Base-by-base conservation (phyloP, 805 yeast species). In the Lipomyces kockii region DNA sequence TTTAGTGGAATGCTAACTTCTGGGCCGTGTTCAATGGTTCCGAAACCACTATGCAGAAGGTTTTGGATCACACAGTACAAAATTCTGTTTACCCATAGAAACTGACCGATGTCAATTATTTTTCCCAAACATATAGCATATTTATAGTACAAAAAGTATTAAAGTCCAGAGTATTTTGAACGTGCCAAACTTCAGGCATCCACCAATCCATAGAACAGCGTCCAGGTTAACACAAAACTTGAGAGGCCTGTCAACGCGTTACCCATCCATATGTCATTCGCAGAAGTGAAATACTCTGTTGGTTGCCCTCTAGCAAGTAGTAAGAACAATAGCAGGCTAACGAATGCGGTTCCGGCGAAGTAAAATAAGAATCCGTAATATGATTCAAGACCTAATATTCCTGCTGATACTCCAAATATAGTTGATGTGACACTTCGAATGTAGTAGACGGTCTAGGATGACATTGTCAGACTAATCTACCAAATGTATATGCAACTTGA, bases 141-240 rank as follows among this genome's bases (percentile, higher is more conserved):
- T 29, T 5, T 29, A 29, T 29, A 29, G 32, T 29, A 29, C 32
- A 29, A 29, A 29, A 29, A 1, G 6, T 29, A 1, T 29, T 4
- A 29, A 29, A 29, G 32, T 29, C 32, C 32, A 29, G 7, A 29
- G 32, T 5, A 29, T 29, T 29, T 12, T 22, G 5, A 49, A 5
- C 8, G 53, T 52, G 3, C 22, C 29, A 3, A 11, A 4, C 60
- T 11, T 59, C 37, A 68, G 43, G 71, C 72, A 58, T 68, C 65
- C 22, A 70, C 69, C 54, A 70, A 43, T 2, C 72, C 71, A 39
- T 70, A 70, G 51, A 84, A 78, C 66, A 86, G 77, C 60, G 88
- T 85, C 89, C 89, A 86, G 73, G 86, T 82, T 83, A 86, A 83
- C 8, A 84, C 79, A 71, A 79, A 86, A 55, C 87, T 83, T 12